phyloP scores from a whole-genome alignment of 139 green algal genomes.

The Chlorella sp. region DNA sequence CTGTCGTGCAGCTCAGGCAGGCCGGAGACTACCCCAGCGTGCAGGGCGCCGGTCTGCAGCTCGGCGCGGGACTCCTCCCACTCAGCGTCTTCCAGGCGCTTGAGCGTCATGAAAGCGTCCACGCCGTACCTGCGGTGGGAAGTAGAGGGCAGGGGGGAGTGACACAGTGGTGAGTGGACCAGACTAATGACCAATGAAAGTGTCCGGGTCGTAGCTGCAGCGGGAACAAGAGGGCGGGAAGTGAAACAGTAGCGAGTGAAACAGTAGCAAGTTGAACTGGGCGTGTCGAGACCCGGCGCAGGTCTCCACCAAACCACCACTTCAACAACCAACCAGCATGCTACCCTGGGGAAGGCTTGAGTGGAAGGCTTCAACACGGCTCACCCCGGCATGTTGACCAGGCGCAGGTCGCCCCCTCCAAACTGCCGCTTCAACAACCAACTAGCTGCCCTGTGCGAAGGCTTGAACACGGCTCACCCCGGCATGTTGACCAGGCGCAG shows the following conservation, averaged over 20 bases:
- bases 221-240: not conserved
- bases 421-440: no score
- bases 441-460: no score
- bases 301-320: no score
- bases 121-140: conserved; percentile 66
- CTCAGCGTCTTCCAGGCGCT: conserved; percentile 53
- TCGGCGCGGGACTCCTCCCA: conserved; percentile 18
- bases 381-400: conserved; percentile 26
- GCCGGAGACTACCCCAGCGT: not conserved
- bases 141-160: not conserved
- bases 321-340: no score
- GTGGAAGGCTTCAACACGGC: not conserved
- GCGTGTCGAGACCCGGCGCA: no score
- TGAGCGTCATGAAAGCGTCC: conserved; percentile 78
- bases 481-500: conserved; percentile 72
- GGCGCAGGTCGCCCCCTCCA: conserved; percentile 23
- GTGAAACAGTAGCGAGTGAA: no score
- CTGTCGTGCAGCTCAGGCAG: not conserved
- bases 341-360: no score
- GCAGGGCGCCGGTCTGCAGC: conserved; percentile 23
- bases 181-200: no score
- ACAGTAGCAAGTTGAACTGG: no score
- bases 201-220: no score
- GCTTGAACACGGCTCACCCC: conserved; percentile 35
- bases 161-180: not conserved